Evolutionary conservation across 345 rosid species (phyloP).

Genomic region (Cardamine chenopodiifolia): DNA sequence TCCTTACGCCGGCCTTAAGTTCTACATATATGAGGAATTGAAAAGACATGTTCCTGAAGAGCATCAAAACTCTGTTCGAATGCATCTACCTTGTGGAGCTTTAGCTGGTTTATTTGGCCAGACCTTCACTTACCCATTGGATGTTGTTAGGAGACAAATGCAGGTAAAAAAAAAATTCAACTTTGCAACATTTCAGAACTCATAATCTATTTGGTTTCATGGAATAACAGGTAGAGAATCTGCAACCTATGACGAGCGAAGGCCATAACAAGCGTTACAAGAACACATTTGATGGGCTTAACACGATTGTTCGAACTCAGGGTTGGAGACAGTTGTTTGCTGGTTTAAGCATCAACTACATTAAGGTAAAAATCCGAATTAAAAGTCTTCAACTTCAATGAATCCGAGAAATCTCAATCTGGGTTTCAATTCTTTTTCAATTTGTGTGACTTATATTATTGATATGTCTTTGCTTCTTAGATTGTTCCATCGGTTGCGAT

Average conservation of each 20-base stretch:
- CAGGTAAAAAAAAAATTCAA: slow-evolving; percentile 57
- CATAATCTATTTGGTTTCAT: neutral
- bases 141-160: slow-evolving; percentile 99
- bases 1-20: slow-evolving; percentile 94
- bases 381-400: neutral
- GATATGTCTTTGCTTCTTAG: slow-evolving; percentile 40
- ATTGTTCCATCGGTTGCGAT: slow-evolving; percentile 96
- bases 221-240: slow-evolving; percentile 67
- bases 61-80: slow-evolving; percentile 74
- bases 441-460: neutral
- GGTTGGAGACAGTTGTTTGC: slow-evolving; percentile 98
- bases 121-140: slow-evolving; percentile 90
- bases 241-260: slow-evolving; percentile 57
- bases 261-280: slow-evolving; percentile 60
- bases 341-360: slow-evolving; percentile 91
- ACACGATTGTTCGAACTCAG: slow-evolving; percentile 65
- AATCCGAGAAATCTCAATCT: neutral
- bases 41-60: slow-evolving; percentile 94
- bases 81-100: slow-evolving; percentile 97
- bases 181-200: slow-evolving; percentile 17
- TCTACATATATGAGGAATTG: slow-evolving; percentile 87
- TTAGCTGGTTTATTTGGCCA: slow-evolving; percentile 95
- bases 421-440: neutral
- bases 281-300: slow-evolving; percentile 75
- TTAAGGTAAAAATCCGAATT: slow-evolving; percentile 59